Conservation (phyloP, 441 rosid genomes). For the Erodium moschatum region DNA sequence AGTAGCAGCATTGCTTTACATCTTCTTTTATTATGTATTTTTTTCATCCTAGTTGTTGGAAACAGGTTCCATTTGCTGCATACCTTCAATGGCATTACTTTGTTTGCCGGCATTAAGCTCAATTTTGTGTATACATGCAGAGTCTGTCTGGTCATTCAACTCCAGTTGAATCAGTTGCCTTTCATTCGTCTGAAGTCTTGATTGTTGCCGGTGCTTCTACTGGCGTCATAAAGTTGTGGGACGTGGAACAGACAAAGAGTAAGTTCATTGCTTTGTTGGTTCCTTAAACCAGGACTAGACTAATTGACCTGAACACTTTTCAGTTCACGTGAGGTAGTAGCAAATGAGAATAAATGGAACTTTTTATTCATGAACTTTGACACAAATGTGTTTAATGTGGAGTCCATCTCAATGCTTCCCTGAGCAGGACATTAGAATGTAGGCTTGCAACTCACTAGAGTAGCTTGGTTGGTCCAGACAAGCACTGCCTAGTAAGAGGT, state of each 20-base stretch:
- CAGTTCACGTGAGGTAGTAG: neutral
- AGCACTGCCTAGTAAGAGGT: too few species aligned
- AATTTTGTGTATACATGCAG: constrained; percentile 31
- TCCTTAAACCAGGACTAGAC: constrained; percentile 12
- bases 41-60: too few species aligned
- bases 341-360: constrained; percentile 4
- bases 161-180: constrained; percentile 59
- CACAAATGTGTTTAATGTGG: constrained; percentile 16
- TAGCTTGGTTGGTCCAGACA: too few species aligned
- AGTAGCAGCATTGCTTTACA: too few species aligned
- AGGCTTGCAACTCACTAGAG: too few species aligned
- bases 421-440: neutral
- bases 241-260: constrained; percentile 89
- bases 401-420: neutral
- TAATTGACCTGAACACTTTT: neutral
- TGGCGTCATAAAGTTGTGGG: constrained; percentile 86
- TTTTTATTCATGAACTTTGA: constrained; percentile 3
- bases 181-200: constrained; percentile 67
- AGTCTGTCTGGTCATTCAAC: constrained; percentile 73
- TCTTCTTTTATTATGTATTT: too few species aligned
- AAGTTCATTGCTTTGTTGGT: constrained; percentile 27
- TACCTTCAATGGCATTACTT: too few species aligned
- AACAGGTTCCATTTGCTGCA: too few species aligned
- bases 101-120: too few species aligned
- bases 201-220: constrained; percentile 87